Conservation (phyloP, 305 asterid genomes). For the Caryopteris hybrid region DNA sequence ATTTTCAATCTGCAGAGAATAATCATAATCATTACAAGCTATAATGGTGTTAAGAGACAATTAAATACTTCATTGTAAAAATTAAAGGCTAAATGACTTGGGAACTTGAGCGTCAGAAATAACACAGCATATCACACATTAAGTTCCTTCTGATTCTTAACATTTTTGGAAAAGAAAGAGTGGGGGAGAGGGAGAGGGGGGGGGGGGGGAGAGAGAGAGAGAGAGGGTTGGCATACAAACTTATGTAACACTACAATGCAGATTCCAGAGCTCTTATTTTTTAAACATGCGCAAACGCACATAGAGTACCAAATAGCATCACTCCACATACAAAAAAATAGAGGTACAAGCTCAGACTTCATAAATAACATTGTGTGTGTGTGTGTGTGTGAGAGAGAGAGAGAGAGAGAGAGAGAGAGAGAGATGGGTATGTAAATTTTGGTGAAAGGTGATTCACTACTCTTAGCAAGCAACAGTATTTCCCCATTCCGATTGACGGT, state of each 20-base stretch:
- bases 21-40: background rate
- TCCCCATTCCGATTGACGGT: constrained; percentile 1
- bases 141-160: background rate
- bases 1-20: constrained; percentile 71
- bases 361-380: background rate
- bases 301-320: background rate
- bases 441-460: background rate
- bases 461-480: constrained; percentile 2
- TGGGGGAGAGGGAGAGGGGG: background rate
- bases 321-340: background rate
- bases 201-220: background rate
- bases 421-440: background rate
- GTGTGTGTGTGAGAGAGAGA: too few species aligned
- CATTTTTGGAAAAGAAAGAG: background rate
- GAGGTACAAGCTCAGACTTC: background rate
- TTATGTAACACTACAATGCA: background rate
- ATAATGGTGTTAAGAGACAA: constrained; percentile 8
- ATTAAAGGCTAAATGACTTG: background rate
- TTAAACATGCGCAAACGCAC: background rate
- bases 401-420: background rate
- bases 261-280: background rate
- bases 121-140: constrained; percentile 5
- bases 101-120: background rate
- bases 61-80: background rate
- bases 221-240: too few species aligned